Conservation (phyloP, 78 protist species). For the Dictyostelium purpureum region DNA sequence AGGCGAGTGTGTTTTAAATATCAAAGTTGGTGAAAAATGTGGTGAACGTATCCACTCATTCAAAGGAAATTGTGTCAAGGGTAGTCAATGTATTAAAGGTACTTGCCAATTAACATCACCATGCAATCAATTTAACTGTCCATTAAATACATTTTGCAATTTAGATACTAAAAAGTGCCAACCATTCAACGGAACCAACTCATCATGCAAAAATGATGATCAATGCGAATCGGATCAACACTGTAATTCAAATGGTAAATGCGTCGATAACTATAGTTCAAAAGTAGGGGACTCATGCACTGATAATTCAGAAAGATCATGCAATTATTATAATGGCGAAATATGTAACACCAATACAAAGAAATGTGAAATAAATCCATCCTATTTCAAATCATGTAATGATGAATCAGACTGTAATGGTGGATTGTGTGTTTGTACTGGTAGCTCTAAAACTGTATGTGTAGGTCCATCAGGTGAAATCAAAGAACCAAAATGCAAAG, state of each 20-base stretch:
- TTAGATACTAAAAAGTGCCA: not conserved
- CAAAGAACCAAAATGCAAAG: not conserved
- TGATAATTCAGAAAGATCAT: not conserved
- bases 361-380: not conserved
- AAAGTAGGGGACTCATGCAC: not conserved
- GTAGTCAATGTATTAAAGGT: not conserved
- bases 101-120: not conserved
- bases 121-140: not conserved
- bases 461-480: constrained; percentile 1
- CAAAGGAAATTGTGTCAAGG: not conserved
- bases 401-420: constrained; percentile 9
- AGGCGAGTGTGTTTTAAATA: not conserved
- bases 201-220: not conserved
- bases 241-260: not conserved
- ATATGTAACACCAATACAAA: not conserved
- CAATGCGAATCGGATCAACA: not conserved
- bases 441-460: not conserved
- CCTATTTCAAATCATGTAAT: not conserved
- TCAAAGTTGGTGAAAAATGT: not conserved
- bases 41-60: too few species aligned
- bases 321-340: not conserved
- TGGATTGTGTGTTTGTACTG: not conserved
- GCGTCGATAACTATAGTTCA: not conserved
- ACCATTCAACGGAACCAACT: not conserved
- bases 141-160: not conserved